These are phyloP conservation scores for Tremella fuciformis DNA, from an alignment of 768 basidiomycete species.

Conservation along the genomic window DNA sequence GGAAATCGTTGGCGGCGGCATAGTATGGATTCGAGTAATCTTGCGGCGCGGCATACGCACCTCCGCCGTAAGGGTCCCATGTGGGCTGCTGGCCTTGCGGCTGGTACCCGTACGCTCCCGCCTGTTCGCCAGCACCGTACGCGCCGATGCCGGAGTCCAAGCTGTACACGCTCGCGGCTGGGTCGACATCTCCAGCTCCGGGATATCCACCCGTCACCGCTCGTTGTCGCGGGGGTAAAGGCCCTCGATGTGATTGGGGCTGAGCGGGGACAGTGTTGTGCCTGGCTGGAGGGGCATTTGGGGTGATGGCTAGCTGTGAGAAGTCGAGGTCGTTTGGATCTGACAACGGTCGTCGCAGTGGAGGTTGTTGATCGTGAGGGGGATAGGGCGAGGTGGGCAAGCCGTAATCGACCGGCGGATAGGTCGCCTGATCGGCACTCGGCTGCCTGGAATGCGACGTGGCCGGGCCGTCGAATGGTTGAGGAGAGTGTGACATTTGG, in stretches of 20 bases:
- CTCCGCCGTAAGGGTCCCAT: conserved; percentile 17
- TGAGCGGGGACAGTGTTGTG: conserved; percentile 18
- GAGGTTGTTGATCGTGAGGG: conserved; percentile 22
- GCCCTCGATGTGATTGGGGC: conserved; percentile 12
- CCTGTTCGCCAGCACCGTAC: conserved; percentile 27
- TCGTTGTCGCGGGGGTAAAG: conserved; percentile 20
- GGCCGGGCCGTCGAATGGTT: conserved; percentile 17
- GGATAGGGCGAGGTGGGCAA: conserved; percentile 21
- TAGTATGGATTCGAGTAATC: conserved; percentile 51
- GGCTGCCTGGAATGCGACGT: conserved; percentile 26
- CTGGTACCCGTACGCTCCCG: conserved; percentile 4
- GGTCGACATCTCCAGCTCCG: conserved; percentile 22
- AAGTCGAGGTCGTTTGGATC: conserved; percentile 45
- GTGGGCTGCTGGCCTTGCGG: conserved; percentile 10
- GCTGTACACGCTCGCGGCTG: conserved; percentile 44
- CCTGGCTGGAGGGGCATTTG: conserved; percentile 22
- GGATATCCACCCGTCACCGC: conserved; percentile 26
- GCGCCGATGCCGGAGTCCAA: conserved; percentile 49
- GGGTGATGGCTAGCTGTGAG: conserved; percentile 21
- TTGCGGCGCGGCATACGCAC: conserved; percentile 20
- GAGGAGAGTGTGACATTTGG: conserved; percentile 26
- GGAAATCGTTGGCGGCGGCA: conserved; percentile 49
- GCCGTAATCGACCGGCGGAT: conserved; percentile 45
- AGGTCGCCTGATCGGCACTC: conserved; percentile 35
- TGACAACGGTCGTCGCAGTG: conserved; percentile 31